Evolutionary conservation across 2,329 filamentous ascomycete species (phyloP), one percentile per base, ranked within the genome.

Genomic region (Cercospora beticola): DNA sequence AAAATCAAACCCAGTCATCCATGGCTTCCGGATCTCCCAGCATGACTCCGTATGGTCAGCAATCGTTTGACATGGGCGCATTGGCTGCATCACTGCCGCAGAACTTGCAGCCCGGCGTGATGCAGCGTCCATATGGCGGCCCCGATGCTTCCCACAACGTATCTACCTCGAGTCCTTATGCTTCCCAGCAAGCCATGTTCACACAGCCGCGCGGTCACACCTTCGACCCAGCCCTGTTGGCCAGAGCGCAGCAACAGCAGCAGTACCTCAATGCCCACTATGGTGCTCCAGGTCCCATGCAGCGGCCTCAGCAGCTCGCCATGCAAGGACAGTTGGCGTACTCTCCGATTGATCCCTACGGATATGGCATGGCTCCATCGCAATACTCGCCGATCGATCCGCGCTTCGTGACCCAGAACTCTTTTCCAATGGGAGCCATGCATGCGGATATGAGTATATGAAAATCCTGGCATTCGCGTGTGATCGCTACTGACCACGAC

Each of bases 301-400:
- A 69, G 58, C 66, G 68, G 16, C 69, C 67, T 31, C 71, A 71
- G 40, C 64, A 31, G 36, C 71, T 70, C 52, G 68, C 68, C 5
- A 64, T 74, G 67, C 72, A 70, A 36, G 67, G 66, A 18, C 72
- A 74, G 26, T 54, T 70, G 28, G 72, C 62, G 36, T 76, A 72
- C 62, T 65, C 71, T 5, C 74, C 67, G 14, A 63, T 76, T 26
- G 71, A 76, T 54, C 68, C 71, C 18, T 77, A 75, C 56, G 71
- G 66, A 5, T 77, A 74, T 57, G 70, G 67, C 40, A 64, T 73
- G 26, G 72, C 64, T 30, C 66, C 72, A 5, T 23, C 70, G 5
- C 73, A 70, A 14, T 74, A 71, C 62, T 71, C 73, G 2, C 69
- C 71, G 1, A 64, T 76, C 10, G 73, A 76, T 57, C 71, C 73